Evolutionary conservation across 148 eudicot species (phyloP).

Genomic region (Rheum nobile): DNA sequence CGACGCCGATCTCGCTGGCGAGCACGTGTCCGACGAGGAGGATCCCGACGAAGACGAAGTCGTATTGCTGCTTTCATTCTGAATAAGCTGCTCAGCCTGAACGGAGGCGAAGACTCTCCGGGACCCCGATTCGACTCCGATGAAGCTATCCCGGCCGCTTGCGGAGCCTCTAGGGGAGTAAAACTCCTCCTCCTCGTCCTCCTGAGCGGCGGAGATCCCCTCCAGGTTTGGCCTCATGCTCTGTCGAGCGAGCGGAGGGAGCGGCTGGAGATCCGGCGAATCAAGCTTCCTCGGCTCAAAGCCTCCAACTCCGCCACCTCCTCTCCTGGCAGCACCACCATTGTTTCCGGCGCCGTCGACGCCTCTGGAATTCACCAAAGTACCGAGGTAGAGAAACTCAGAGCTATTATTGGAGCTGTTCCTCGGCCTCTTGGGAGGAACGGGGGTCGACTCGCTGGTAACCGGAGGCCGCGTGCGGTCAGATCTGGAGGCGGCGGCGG

Average conservation of each 20-base stretch:
- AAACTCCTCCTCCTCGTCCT: conserved; percentile 61
- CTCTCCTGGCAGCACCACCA: not conserved
- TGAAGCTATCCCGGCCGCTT: conserved; percentile 51
- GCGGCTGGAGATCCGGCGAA: conserved; percentile 90
- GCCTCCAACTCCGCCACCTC: conserved; percentile 2
- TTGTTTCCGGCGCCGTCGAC: conserved; percentile 10
- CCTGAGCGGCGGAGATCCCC: conserved; percentile 16
- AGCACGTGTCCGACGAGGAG: conserved; percentile 37
- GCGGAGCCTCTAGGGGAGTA: conserved; percentile 84
- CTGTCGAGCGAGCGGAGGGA: conserved; percentile 53
- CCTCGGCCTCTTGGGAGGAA: conserved; percentile 25
- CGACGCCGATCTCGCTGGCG: conserved; percentile 65
- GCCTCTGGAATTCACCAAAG: conserved; percentile 30
- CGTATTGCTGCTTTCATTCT: conserved; percentile 10
- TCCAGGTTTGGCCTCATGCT: not conserved
- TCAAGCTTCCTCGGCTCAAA: conserved; percentile 31
- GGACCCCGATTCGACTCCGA: conserved; percentile 42
- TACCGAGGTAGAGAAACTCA: conserved; percentile 83
- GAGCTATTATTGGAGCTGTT: conserved; percentile 57
- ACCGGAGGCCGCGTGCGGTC: not conserved
- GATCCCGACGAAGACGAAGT: conserved; percentile 36
- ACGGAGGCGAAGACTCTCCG: conserved; percentile 38
- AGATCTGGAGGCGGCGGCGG: conserved; percentile 19
- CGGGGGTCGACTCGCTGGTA: conserved; percentile 4
- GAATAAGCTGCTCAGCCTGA: conserved; percentile 20